These are phyloP conservation scores for Colletotrichum destructivum DNA, from an alignment of 2,329 filamentous ascomycete genomes.

Conservation along the genomic window DNA sequence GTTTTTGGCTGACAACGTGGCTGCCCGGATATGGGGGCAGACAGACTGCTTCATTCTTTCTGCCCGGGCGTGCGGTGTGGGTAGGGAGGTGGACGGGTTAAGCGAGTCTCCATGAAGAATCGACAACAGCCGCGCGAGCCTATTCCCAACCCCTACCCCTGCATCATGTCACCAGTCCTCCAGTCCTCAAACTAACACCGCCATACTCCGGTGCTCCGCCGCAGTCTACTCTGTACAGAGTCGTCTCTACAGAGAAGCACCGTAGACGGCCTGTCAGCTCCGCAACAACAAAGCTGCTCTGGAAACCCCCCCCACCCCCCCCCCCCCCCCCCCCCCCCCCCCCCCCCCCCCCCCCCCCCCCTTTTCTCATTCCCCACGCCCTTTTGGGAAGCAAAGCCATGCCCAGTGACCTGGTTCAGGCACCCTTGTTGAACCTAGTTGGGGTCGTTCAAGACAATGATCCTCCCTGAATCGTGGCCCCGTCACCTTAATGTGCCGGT, in stretches of 20 bases:
- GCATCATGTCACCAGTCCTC: background rate
- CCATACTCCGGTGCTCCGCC: background rate
- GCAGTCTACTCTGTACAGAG: no score
- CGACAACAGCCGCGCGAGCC: conserved; percentile 29
- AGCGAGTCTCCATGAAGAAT: background rate
- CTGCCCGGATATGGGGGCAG: conserved; percentile 17
- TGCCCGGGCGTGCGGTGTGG: background rate
- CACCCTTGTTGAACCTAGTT: background rate
- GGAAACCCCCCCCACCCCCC: background rate
- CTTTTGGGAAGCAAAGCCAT: conserved; percentile 16
- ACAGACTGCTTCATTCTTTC: conserved; percentile 14
- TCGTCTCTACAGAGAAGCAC: background rate
- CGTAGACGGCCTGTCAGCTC: conserved; percentile 1
- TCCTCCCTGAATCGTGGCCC: conserved; percentile 15
- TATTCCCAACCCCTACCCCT: conserved; percentile 34
- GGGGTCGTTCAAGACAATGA: background rate
- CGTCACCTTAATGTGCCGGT: conserved; percentile 13
- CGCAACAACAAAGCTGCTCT: conserved; percentile 3
- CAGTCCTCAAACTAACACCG: background rate
- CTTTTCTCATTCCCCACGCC: background rate
- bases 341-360: no score
- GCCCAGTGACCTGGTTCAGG: conserved; percentile 10
- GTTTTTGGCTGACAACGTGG: background rate
- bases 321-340: no score
- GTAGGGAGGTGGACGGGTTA: background rate